phyloP scores from a whole-genome alignment of 495 filamentous ascomycete species.

The Trichoderma reesei region DNA sequence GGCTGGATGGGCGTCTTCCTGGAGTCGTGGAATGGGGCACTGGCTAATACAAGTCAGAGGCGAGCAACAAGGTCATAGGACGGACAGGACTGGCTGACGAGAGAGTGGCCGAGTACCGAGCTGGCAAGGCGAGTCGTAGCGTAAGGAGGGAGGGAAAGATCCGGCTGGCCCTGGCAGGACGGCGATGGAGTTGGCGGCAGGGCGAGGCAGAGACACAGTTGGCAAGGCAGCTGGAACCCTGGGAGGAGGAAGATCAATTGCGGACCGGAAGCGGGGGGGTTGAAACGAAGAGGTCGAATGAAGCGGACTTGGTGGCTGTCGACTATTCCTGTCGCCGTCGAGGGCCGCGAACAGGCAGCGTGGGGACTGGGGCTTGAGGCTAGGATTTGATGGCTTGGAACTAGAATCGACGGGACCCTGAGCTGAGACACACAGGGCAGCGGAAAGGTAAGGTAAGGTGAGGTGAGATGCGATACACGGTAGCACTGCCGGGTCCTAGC shows the following conservation, averaged over 20 bases:
- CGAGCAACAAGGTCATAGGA: neutral
- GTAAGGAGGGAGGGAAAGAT: neutral
- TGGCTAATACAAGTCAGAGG: too few species aligned
- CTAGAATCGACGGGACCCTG: conserved; percentile 2
- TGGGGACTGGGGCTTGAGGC: conserved; percentile 3
- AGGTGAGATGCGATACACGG: too few species aligned
- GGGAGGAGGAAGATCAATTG: neutral
- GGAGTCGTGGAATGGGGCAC: conserved; percentile 4
- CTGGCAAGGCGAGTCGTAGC: neutral
- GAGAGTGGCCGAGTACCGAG: neutral
- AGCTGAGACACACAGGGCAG: conserved; percentile 3
- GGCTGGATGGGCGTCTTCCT: neutral
- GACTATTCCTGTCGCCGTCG: neutral
- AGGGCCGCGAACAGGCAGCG: neutral
- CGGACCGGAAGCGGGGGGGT: neutral
- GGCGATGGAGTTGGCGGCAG: neutral
- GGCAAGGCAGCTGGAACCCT: neutral
- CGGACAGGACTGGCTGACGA: neutral
- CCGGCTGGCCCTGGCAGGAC: neutral
- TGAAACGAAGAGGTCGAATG: neutral
- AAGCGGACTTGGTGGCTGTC: neutral
- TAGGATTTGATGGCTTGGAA: conserved; percentile 2
- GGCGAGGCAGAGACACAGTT: neutral
- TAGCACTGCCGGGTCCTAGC: too few species aligned
- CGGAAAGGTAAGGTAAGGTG: neutral